Evolutionary conservation across 148 eudicot genomes (phyloP).

Genomic region (Diospyros lotus): DNA sequence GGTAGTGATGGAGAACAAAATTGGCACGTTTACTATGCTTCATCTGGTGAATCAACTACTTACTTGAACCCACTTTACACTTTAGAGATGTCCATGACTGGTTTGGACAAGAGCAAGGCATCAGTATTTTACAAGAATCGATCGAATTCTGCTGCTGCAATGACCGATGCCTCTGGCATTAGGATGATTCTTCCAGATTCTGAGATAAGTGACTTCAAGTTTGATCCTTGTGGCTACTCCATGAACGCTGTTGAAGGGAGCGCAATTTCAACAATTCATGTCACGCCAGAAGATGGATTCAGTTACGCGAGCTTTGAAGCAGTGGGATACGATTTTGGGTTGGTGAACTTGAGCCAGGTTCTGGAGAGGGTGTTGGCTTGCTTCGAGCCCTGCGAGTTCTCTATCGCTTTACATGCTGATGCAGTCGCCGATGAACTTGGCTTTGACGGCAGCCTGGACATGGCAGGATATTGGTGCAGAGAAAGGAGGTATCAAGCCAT

Average conservation of each 20-base stretch:
- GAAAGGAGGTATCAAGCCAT: conserved; percentile 52
- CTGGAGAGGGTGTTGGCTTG: conserved; percentile 69
- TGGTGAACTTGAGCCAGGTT: conserved; percentile 31
- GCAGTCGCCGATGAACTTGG: conserved; percentile 24
- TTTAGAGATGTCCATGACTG: conserved; percentile 88
- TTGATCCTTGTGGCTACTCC: conserved; percentile 93
- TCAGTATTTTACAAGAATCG: conserved; percentile 67
- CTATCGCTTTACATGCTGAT: conserved; percentile 62
- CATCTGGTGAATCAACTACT: conserved; percentile 26
- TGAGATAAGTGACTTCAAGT: conserved; percentile 70
- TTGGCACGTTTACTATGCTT: conserved; percentile 81
- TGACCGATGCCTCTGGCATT: conserved; percentile 70
- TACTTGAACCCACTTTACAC: conserved; percentile 51
- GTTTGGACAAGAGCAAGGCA: conserved; percentile 59
- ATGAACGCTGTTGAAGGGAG: conserved; percentile 83
- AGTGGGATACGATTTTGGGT: conserved; percentile 54
- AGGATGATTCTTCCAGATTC: conserved; percentile 76
- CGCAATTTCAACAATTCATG: conserved; percentile 77
- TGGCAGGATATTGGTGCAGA: conserved; percentile 44
- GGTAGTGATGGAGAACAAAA: conserved; percentile 54
- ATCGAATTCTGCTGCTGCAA: conserved; percentile 45
- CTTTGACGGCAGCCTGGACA: conserved; percentile 33
- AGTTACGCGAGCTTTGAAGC: conserved; percentile 92
- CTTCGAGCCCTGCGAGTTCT: conserved; percentile 66
- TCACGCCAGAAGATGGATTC: conserved; percentile 90